phyloP scores from a whole-genome alignment of 139 green algal species.

The Coccomyxa sp. region DNA sequence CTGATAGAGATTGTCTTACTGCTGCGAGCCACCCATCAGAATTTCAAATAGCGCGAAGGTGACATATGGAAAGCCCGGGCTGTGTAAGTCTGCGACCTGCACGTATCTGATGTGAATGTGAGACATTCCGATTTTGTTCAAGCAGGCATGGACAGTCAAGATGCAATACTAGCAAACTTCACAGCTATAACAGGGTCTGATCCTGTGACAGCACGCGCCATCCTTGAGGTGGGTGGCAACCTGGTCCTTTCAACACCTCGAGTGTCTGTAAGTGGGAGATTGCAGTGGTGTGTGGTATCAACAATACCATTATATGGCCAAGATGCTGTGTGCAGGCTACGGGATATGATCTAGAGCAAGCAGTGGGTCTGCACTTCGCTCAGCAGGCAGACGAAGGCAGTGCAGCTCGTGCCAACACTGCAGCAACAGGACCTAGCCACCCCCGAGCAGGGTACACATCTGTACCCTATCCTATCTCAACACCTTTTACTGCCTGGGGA shows the following conservation, averaged over 20 bases:
- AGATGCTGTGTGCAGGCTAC: constrained; percentile 26
- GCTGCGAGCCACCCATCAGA: no score
- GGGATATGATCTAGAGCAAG: constrained; percentile 48
- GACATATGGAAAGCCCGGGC: no score
- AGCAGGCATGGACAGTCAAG: no score
- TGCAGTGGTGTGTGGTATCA: not conserved
- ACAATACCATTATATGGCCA: not conserved
- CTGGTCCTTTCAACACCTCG: no score
- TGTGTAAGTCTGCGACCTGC: no score
- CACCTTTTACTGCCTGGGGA: no score
- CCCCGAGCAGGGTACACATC: no score
- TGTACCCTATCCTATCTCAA: no score
- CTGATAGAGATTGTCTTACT: no score
- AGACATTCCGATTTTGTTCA: no score
- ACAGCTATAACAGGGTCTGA: constrained; percentile 41
- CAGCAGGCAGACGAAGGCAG: constrained; percentile 2
- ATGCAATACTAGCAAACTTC: constrained; percentile 38
- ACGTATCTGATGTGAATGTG: no score
- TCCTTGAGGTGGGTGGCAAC: constrained; percentile 34
- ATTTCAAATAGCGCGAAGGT: no score
- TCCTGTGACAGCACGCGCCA: constrained; percentile 19
- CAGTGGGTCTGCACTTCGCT: constrained; percentile 62
- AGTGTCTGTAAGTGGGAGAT: not conserved
- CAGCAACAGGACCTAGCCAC: not conserved
- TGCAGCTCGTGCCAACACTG: constrained; percentile 19